phyloP scores from a whole-genome alignment of 331 rosid genomes.

The Erythrophleum ivorense region DNA sequence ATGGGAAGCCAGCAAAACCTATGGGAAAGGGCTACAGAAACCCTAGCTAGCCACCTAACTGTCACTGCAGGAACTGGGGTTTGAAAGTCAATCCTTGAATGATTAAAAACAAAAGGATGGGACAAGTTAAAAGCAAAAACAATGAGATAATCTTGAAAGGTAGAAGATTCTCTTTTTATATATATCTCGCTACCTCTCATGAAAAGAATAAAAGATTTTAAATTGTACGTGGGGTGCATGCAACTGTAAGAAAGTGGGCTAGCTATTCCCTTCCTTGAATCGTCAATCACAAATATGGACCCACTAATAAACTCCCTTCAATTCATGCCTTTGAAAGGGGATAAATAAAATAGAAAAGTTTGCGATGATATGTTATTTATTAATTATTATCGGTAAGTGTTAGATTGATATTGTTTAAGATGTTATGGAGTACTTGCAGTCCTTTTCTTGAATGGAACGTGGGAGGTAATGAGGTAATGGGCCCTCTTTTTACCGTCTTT shows the following conservation, averaged over 20 bases:
- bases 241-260: slow-evolving; percentile 41
- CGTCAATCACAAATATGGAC: not conserved
- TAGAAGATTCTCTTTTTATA: slow-evolving; percentile 40
- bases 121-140: not conserved
- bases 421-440: not conserved
- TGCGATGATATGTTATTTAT: not conserved
- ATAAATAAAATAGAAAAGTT: not conserved
- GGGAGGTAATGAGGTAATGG: not conserved
- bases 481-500: not conserved
- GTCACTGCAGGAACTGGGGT: not conserved
- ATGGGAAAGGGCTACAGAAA: not conserved
- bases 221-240: slow-evolving; percentile 25
- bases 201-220: slow-evolving; percentile 27
- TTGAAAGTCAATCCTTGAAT: slow-evolving; percentile 29
- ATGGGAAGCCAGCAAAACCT: not conserved
- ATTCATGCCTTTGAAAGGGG: not conserved
- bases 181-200: slow-evolving; percentile 2
- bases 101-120: not conserved
- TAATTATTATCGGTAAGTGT: not conserved
- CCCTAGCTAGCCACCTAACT: not conserved
- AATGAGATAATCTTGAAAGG: not conserved
- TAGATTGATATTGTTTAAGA: not conserved
- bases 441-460: not conserved
- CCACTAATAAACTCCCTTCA: not conserved
- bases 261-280: not conserved